Evolutionary conservation across 768 basidiomycete genomes (phyloP), one percentile per base, ranked within the genome.

Genomic region (Rhodotorula sphaerocarpa): DNA sequence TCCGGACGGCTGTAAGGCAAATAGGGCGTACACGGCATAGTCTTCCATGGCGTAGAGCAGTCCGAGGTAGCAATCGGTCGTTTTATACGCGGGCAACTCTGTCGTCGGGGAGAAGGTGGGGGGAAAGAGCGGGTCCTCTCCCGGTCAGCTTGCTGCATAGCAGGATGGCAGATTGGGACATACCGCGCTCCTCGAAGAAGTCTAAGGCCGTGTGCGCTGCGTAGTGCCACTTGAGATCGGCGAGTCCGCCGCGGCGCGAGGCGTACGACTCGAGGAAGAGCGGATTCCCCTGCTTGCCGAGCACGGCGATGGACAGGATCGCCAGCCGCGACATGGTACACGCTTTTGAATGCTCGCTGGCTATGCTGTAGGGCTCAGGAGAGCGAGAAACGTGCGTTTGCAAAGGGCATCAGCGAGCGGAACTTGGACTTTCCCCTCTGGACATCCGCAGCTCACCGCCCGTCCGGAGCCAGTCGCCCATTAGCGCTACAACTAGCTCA

Each of bases 31-130:
- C 43, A 90, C 87, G 3, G 88, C 89, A 53, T 88, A 86, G 69
- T 92, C 90, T 75, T 93, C 90, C 80, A 92, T 86, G n/a, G 85
- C 81, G 74, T 88, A 90, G 30, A 93, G 76, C 58, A 92, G 78
- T 9, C 89, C 90, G 42, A 90, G 80, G 72, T 91, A 93, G 73
- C 86, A 85, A 39, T 92, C 89, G 7, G 78, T 79, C 6, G 81
- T 77, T 75, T 88, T 89, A 33, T 77, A 60, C 7, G 62, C 70
- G 21, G 76, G 72, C 5, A 79, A 79, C 23, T 79, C 80, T 63
- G 79, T 70, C 46, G 16, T 10, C 36, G 48, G 47, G 34, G 41
- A 50, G 27, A 16, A 27, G 12, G 27, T 30, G 46, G 16, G 46
- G 4, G 16, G 28, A 28, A 21, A 28, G 6, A n/a, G n/a, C n/a